Evolutionary conservation across 192 early-diverging fungal genomes (phyloP), one percentile per base, ranked within the genome.

Genomic region (Mortierella alpina): DNA sequence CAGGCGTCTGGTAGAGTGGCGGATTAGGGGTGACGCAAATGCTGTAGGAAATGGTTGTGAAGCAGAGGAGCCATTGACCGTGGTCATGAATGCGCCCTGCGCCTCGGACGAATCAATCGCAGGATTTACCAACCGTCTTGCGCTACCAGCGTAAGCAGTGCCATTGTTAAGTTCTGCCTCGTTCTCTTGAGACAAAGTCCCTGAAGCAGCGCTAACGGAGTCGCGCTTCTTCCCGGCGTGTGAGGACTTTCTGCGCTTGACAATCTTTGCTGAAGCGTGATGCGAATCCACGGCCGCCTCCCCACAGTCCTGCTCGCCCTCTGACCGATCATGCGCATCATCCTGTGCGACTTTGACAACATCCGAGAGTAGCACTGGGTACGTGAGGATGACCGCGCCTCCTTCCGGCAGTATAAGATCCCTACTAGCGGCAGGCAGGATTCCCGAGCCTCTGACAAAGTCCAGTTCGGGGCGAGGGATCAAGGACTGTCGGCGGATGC

Each of bases 291-390:
- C 31, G 6, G 55, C 17, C 4, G 46, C 18, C 17, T 12, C 22
- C 47, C 41, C 54, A 7, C 12, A 59, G 7, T 59, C 57, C 57
- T 39, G 57, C 57, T 59, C 57, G 31, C 31, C 31, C 31, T 31
- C 31, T 31, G 31, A 31, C 6, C 23, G 17, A 7, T 58, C 14
- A 14, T 60, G 57, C 51, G 57, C 57, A 7, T 60, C 51, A 11
- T 61, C 56, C 9, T 66, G 56, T 1, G 45, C 58, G 44, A 14
- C 51, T 14, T 74, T 64, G 41, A 74, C 51, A 20, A 74, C 45
- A 46, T 74, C 72, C 5, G 72, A 74, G 44, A 74, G 64, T 7
- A 74, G 23, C n/a, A 66, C 55, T 15, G 72, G 72, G 51, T 74
- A 74, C 14, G 55, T 59, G 41, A 61, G 39, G 22, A 74, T 74